phyloP scores from a whole-genome alignment of 2,329 filamentous ascomycete genomes.

The Aspergillus terreus region DNA sequence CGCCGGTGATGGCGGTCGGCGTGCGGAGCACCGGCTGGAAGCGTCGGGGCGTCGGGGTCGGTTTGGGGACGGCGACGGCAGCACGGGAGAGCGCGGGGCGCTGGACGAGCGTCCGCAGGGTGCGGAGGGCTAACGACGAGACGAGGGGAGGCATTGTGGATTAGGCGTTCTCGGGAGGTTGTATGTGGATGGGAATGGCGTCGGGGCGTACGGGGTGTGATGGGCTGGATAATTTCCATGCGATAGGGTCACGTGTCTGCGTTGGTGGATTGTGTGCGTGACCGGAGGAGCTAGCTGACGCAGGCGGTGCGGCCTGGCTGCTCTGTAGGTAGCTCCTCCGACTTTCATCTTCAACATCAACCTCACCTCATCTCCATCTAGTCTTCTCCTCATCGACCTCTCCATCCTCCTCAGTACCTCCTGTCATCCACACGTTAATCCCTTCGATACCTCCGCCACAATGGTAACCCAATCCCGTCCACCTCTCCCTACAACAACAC shows the following conservation, averaged over 20 bases:
- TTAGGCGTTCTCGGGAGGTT: slow-evolving; percentile 9
- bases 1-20: slow-evolving; percentile 19
- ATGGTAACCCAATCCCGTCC: slow-evolving; percentile 28
- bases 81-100: slow-evolving; percentile 21
- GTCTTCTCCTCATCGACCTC: neutral
- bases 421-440: neutral
- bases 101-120: slow-evolving; percentile 30
- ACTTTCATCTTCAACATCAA: neutral
- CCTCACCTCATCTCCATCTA: neutral
- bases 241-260: slow-evolving; percentile 27
- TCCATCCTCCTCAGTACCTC: slow-evolving; percentile 5
- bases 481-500: neutral
- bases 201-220: slow-evolving; percentile 3
- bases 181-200: neutral
- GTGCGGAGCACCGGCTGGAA: slow-evolving; percentile 31
- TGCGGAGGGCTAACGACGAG: slow-evolving; percentile 32
- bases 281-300: slow-evolving; percentile 38
- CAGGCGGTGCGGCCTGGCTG: slow-evolving; percentile 15
- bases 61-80: slow-evolving; percentile 21
- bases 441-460: slow-evolving; percentile 13
- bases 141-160: slow-evolving; percentile 30
- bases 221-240: slow-evolving; percentile 12
- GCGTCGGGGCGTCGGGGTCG: slow-evolving; percentile 18
- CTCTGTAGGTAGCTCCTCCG: slow-evolving; percentile 8
- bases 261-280: slow-evolving; percentile 18